phyloP scores from a whole-genome alignment of 192 early-diverging fungal species.

The Dissophora ornata region DNA sequence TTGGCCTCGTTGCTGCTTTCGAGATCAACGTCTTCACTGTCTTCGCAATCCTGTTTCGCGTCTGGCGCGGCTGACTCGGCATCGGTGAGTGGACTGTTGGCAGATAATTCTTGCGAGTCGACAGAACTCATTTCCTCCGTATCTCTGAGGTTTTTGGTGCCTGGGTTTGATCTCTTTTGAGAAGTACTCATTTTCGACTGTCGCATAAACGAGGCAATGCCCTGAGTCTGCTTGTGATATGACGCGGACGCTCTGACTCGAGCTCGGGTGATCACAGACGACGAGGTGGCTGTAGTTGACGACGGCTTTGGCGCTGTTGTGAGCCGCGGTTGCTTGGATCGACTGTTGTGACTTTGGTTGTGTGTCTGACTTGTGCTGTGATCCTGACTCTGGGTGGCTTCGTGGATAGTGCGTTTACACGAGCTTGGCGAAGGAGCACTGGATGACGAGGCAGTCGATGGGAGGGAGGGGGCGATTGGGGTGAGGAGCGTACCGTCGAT shows the following conservation, averaged over 20 bases:
- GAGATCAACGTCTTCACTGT: background rate
- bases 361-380: slow-evolving; percentile 5
- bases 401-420: slow-evolving; percentile 19
- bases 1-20: background rate
- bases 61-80: background rate
- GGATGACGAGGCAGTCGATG: slow-evolving; percentile 1
- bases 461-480: background rate
- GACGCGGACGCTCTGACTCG: slow-evolving; percentile 15
- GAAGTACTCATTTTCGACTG: slow-evolving; percentile 50
- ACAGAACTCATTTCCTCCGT: background rate
- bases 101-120: slow-evolving; percentile 5
- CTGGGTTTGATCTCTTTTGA: slow-evolving; percentile 41
- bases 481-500: slow-evolving; percentile 29
- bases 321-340: slow-evolving; percentile 31
- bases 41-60: background rate
- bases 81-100: background rate
- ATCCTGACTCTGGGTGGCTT: slow-evolving; percentile 9
- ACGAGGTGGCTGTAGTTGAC: background rate
- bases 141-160: slow-evolving; percentile 10
- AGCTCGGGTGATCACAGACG: slow-evolving; percentile 14
- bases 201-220: slow-evolving; percentile 31
- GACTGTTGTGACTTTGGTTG: slow-evolving; percentile 1
- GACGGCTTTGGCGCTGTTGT: background rate
- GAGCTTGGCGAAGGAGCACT: slow-evolving; percentile 1
- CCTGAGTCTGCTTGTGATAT: slow-evolving; percentile 10